Evolutionary conservation across 176 grass and related monocot genomes (phyloP).

Genomic region (Triticum dicoccoides): DNA sequence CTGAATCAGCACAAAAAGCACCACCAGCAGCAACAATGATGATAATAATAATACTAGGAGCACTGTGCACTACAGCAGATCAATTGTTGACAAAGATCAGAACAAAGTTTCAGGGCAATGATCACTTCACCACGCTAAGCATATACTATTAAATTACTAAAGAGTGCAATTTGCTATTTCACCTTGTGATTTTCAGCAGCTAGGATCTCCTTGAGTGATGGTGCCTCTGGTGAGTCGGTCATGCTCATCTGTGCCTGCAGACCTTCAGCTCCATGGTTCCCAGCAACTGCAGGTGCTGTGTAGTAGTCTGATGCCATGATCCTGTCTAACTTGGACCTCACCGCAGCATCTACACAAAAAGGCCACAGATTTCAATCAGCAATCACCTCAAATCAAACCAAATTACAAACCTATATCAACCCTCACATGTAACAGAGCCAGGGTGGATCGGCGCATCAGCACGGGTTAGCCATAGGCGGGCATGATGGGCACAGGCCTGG

Average conservation of each 20-base stretch:
- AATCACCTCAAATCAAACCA: slow-evolving; percentile 4
- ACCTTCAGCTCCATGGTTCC: slow-evolving; percentile 27
- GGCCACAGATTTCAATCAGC: not conserved
- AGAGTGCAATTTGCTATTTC: slow-evolving; percentile 4
- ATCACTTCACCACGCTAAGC: not conserved
- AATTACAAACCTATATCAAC: not conserved
- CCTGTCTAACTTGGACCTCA: slow-evolving; percentile 56
- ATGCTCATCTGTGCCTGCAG: slow-evolving; percentile 12
- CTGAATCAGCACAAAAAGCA: not conserved
- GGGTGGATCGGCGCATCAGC: too few relatives aligned
- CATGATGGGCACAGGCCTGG: slow-evolving; percentile 60
- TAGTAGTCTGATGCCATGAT: slow-evolving; percentile 82
- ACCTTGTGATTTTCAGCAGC: slow-evolving; percentile 32
- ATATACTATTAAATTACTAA: not conserved
- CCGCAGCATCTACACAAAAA: slow-evolving; percentile 51
- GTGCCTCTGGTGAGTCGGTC: not conserved
- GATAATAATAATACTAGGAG: not conserved
- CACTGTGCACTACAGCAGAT: not conserved
- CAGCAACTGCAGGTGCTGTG: slow-evolving; percentile 54
- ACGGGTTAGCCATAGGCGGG: slow-evolving; percentile 52
- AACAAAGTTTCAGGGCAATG: slow-evolving; percentile 4
- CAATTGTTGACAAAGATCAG: not conserved
- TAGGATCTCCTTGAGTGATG: not conserved
- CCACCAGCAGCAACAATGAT: not conserved
- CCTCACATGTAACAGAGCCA: slow-evolving; percentile 61